phyloP scores from a whole-genome alignment of 306 rosid species.

The Quercus mongolica region DNA sequence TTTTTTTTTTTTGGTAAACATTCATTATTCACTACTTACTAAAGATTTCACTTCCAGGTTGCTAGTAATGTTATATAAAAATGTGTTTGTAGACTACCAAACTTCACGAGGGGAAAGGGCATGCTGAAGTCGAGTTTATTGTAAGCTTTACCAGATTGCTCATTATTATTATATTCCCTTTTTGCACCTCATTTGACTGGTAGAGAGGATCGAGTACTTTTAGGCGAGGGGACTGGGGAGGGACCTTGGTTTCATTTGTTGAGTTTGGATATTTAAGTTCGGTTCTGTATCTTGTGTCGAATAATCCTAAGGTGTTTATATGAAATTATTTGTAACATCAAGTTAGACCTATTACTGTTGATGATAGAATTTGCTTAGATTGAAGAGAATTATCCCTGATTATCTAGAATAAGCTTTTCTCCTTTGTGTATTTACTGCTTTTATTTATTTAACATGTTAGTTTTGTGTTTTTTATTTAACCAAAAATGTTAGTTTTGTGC shows the following conservation, averaged over 20 bases:
- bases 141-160: conserved; percentile 47
- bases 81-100: conserved; percentile 58
- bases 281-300: background rate
- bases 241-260: background rate
- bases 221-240: background rate
- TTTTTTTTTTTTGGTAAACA: no score
- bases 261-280: background rate
- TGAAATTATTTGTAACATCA: conserved; percentile 16
- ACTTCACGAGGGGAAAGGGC: conserved; percentile 76
- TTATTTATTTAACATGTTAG: no score
- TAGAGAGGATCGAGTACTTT: background rate
- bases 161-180: no score
- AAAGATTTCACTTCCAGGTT: background rate
- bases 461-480: no score
- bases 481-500: background rate
- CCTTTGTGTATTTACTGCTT: background rate
- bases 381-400: no score
- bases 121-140: conserved; percentile 86
- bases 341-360: conserved; percentile 87
- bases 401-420: no score
- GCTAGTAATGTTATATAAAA: conserved; percentile 3
- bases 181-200: no score
- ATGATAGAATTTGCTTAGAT: conserved; percentile 39
- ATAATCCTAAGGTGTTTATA: background rate
- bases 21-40: no score